Evolutionary conservation across 1,284 basidiomycete species (phyloP), one percentile per base, ranked within the genome.

Genomic region (Cryptococcus jaspeensis): DNA sequence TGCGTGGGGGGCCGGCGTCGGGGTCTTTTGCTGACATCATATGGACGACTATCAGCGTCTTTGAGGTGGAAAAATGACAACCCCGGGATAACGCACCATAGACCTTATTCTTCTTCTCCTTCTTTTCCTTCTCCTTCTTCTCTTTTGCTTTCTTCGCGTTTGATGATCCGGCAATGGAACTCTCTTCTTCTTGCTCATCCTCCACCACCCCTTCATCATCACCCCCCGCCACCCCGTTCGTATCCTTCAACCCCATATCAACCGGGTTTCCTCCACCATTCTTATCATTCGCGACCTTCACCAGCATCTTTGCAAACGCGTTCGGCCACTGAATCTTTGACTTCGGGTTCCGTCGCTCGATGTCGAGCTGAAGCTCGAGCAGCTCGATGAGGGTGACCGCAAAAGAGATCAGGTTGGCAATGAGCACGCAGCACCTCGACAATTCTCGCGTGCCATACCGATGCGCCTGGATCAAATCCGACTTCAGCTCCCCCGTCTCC

Each of bases 251-350:
- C 5, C 71, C 71, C 54, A 71, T 64, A 37, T 73, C 74, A 5
- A 72, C 52, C 3, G 70, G 68, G 40, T 72, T 71, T 0, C 59
- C 57, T 0, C 58, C 57, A 1, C 55, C 58, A 8, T 41, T 32
- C 36, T 55, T 60, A 37, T 71, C 66, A 47, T 69, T 73, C 3
- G 66, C 69, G n/a, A 71, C 50, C 45, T 73, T 64, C 18, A 74
- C 60, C 4, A 77, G 63, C n/a, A 74, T 70, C 57, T 77, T 77
- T 13, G 76, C 69, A 32, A 81, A 69, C 16, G 73, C 75, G 13
- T 73, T 76, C 0, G 81, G 81, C 16, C 72, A 73, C 72, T 81
- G 81, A 5, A 81, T 51, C 52, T 69, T 74, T 52, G 74, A 74
- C 36, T 60, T 64, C 0, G 75, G 75, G 13, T 75, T 73, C 6